phyloP scores from a whole-genome alignment of 768 basidiomycete species.

The Termitomyces titanicus region DNA sequence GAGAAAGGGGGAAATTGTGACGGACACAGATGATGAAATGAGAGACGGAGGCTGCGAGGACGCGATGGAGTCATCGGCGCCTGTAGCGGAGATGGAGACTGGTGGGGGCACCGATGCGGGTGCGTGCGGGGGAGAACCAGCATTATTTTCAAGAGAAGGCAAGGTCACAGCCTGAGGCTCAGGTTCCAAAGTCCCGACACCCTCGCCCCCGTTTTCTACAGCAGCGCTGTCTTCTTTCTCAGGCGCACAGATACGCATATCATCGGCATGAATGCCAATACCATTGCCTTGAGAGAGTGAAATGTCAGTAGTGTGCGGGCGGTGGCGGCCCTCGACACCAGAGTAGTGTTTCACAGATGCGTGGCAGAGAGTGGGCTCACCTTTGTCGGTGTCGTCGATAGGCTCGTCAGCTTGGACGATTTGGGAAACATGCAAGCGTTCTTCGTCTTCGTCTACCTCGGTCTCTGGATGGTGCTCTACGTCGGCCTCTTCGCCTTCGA shows the following conservation, averaged over 20 bases:
- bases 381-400: slow-evolving; percentile 32
- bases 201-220: too few relatives aligned
- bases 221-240: background rate
- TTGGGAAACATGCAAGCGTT: slow-evolving; percentile 40
- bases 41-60: slow-evolving; percentile 19
- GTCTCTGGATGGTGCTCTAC: slow-evolving; percentile 20
- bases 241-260: background rate
- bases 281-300: slow-evolving; percentile 48
- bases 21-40: slow-evolving; percentile 45
- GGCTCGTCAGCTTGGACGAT: slow-evolving; percentile 33
- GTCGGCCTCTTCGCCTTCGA: slow-evolving; percentile 63
- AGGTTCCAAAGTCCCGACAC: too few relatives aligned
- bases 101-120: slow-evolving; percentile 9
- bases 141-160: too few relatives aligned
- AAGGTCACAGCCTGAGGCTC: too few relatives aligned
- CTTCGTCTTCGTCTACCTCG: slow-evolving; percentile 38
- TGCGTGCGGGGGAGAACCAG: background rate
- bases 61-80: slow-evolving; percentile 16
- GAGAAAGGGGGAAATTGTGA: slow-evolving; percentile 38
- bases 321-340: slow-evolving; percentile 47
- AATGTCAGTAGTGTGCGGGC: slow-evolving; percentile 56
- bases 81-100: slow-evolving; percentile 1
- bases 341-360: slow-evolving; percentile 27
- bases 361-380: slow-evolving; percentile 43
- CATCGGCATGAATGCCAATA: slow-evolving; percentile 28